phyloP scores from a whole-genome alignment of 1,139 yeast genomes.

The Debaryomyces sp. region DNA sequence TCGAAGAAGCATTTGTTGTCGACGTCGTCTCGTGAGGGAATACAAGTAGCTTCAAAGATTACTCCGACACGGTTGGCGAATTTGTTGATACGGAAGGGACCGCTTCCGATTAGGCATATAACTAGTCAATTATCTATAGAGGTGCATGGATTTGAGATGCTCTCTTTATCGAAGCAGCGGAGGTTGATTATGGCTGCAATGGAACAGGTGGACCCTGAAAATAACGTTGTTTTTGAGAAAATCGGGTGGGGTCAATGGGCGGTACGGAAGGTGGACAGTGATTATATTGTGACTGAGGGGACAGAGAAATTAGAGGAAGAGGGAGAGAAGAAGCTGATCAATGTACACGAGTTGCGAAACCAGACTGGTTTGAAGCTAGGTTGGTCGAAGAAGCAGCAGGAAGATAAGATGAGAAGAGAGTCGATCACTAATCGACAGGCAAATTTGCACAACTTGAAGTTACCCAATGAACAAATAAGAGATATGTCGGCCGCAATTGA shows the following conservation, averaged over 20 bases:
- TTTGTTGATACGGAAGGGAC: constrained; percentile 73
- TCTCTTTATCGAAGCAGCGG: constrained; percentile 86
- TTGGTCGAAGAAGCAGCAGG: constrained; percentile 41
- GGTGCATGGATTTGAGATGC: constrained; percentile 76
- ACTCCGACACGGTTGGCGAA: constrained; percentile 79
- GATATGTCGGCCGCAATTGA: constrained; percentile 34
- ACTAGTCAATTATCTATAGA: constrained; percentile 76
- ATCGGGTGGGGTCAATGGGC: constrained; percentile 99
- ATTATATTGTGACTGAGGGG: constrained; percentile 51
- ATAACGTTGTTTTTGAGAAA: constrained; percentile 78
- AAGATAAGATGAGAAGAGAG: constrained; percentile 43
- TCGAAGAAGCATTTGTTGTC: constrained; percentile 46
- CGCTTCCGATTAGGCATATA: constrained; percentile 87
- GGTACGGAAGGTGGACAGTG: constrained; percentile 59
- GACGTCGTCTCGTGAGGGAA: constrained; percentile 85
- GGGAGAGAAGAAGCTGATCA: constrained; percentile 37
- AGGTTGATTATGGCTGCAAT: constrained; percentile 87
- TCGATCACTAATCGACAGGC: constrained; percentile 53
- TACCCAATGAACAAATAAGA: constrained; percentile 41
- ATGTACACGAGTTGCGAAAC: constrained; percentile 40
- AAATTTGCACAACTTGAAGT: constrained; percentile 48
- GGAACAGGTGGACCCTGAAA: constrained; percentile 62
- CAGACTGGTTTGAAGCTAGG: constrained; percentile 46
- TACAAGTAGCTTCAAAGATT: constrained; percentile 85
- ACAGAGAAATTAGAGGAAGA: constrained; percentile 25